Percentiles rank a stretch among this genome's conserved stretches.
Conservation (phyloP, 192 early-diverging fungal species). For the Podila clonocystis region DNA sequence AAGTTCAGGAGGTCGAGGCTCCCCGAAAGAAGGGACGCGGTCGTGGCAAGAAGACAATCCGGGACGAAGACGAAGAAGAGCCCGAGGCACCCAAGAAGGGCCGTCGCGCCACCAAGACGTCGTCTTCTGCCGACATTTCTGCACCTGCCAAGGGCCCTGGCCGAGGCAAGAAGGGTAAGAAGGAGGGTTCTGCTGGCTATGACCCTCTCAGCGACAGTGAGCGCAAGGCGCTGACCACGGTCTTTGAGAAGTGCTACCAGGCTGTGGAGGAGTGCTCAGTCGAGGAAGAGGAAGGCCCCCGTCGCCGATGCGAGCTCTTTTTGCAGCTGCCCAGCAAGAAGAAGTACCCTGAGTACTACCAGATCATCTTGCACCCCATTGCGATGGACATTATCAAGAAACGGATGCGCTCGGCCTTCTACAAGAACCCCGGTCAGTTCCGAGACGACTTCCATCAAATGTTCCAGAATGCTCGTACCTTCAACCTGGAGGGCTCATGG, state of each 20-base stretch:
- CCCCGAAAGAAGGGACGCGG: slow-evolving; percentile 56
- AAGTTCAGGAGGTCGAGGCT: slow-evolving; percentile 21
- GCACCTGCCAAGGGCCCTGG: slow-evolving; percentile 8
- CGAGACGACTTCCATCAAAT: slow-evolving; percentile 85
- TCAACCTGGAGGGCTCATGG: slow-evolving; percentile 91
- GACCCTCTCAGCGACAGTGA: slow-evolving; percentile 58
- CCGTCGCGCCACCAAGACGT: slow-evolving; percentile 35
- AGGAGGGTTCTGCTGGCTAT: slow-evolving; percentile 22
- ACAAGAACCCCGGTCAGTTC: slow-evolving; percentile 73
- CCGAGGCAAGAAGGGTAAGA: slow-evolving; percentile 40
- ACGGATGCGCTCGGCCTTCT: slow-evolving; percentile 75
- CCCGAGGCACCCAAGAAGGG: slow-evolving; percentile 20
- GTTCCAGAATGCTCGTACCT: slow-evolving; percentile 92
- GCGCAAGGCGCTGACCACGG: slow-evolving; percentile 64
- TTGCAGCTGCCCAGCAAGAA: slow-evolving; percentile 73
- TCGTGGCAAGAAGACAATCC: slow-evolving; percentile 51
- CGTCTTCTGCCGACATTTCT: slow-evolving; percentile 23
- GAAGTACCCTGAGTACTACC: slow-evolving; percentile 91
- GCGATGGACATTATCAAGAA: slow-evolving; percentile 88
- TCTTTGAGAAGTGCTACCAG: slow-evolving; percentile 68
- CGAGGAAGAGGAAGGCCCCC: slow-evolving; percentile 58
- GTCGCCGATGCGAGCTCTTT: slow-evolving; percentile 81
- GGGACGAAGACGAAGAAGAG: slow-evolving; percentile 43
- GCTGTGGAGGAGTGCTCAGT: slow-evolving; percentile 67
- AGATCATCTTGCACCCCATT: slow-evolving; percentile 88